phyloP scores from a whole-genome alignment of 2,329 filamentous ascomycete species.

The Amphichorda felina region DNA sequence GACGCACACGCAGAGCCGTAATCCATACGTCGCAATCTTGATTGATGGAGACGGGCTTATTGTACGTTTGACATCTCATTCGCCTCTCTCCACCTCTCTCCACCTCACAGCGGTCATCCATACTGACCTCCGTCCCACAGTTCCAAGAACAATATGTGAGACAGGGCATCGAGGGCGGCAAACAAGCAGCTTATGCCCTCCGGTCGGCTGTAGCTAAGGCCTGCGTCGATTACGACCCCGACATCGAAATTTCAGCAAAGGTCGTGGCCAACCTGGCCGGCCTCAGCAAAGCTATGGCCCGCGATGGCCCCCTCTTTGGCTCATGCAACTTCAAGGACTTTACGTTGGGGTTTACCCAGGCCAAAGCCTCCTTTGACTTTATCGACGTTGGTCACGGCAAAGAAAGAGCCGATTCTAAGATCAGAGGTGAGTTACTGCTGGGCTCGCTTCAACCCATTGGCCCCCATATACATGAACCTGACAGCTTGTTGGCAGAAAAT shows the following conservation, averaged over 20 bases:
- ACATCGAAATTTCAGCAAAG: constrained; percentile 43
- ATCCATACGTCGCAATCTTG: constrained; percentile 47
- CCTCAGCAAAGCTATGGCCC: constrained; percentile 35
- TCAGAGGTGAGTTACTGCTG: constrained; percentile 35
- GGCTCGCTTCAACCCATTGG: background rate
- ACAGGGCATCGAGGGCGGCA: constrained; percentile 43
- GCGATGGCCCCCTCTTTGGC: constrained; percentile 31
- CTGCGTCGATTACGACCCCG: constrained; percentile 28
- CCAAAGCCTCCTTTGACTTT: constrained; percentile 48
- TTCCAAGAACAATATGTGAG: constrained; percentile 44
- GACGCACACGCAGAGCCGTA: constrained; percentile 28
- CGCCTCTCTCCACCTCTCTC: background rate
- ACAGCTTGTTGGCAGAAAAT: constrained; percentile 25
- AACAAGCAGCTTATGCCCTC: constrained; percentile 36
- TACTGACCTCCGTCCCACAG: constrained; percentile 19
- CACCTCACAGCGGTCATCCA: background rate
- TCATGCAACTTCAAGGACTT: constrained; percentile 41
- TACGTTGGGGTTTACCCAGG: constrained; percentile 46
- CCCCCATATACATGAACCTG: constrained; percentile 5
- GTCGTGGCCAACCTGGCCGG: constrained; percentile 42
- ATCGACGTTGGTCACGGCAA: constrained; percentile 49
- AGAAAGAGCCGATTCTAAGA: constrained; percentile 46
- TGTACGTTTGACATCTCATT: constrained; percentile 22
- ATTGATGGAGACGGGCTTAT: constrained; percentile 53
- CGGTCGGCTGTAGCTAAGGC: constrained; percentile 33